Evolutionary conservation across 495 filamentous ascomycete species (phyloP).

Genomic region (Barbatosphaeria neglecta): DNA sequence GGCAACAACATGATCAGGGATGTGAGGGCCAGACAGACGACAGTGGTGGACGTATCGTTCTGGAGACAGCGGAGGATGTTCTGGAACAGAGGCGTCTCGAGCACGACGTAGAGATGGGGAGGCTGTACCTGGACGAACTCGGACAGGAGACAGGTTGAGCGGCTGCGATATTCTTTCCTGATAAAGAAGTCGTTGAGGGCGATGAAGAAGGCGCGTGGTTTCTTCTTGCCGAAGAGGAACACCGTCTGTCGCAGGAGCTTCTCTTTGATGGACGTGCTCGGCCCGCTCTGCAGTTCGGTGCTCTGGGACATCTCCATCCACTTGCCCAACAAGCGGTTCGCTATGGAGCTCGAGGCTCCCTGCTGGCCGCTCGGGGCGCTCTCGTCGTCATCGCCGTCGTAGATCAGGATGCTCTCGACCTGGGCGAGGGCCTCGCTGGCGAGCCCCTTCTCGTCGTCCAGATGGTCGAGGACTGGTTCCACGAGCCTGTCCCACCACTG

Average conservation of each 20-base stretch:
- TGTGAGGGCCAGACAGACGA: constrained; percentile 54
- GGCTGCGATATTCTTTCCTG: constrained; percentile 44
- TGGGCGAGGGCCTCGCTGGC: constrained; percentile 45
- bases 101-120: constrained; percentile 57
- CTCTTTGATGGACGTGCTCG: constrained; percentile 40
- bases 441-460: constrained; percentile 46
- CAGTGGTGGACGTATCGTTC: constrained; percentile 57
- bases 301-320: constrained; percentile 46
- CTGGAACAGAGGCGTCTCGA: constrained; percentile 53
- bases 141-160: constrained; percentile 46
- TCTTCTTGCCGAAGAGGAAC: constrained; percentile 50
- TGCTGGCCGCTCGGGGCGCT: constrained; percentile 7
- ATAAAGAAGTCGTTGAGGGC: constrained; percentile 49
- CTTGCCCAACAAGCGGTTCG: constrained; percentile 42
- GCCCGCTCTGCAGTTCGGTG: constrained; percentile 24
- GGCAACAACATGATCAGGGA: constrained; percentile 64
- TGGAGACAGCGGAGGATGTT: constrained; percentile 58
- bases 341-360: constrained; percentile 30
- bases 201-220: constrained; percentile 54
- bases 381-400: constrained; percentile 43
- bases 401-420: constrained; percentile 44
- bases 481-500: constrained; percentile 60
- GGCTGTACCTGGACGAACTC: constrained; percentile 56
- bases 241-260: constrained; percentile 41
- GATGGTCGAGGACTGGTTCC: constrained; percentile 42